Evolutionary conservation across 176 grass and related monocot genomes (phyloP).

Genomic region (Carex cristatella): DNA sequence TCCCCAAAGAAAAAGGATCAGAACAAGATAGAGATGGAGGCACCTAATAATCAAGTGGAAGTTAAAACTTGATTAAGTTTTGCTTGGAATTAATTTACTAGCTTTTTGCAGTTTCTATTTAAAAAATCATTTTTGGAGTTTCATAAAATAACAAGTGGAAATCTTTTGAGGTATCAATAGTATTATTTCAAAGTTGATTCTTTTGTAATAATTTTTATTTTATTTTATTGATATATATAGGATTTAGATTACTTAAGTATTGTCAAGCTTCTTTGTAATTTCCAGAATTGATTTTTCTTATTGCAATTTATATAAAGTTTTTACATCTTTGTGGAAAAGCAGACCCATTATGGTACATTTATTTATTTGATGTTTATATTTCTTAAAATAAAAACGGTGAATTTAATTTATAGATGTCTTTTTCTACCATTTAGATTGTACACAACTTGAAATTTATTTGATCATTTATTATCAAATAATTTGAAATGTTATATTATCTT

Average conservation of each 20-base stretch:
- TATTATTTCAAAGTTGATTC: constrained; percentile 2
- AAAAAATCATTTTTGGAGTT: neutral
- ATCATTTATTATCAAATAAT: neutral
- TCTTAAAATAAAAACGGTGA: no score
- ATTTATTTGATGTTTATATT: neutral
- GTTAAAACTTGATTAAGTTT: constrained; percentile 28
- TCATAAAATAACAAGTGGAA: neutral
- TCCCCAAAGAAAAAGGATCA: constrained; percentile 44
- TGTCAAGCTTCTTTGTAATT: neutral
- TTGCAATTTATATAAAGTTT: neutral
- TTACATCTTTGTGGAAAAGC: neutral
- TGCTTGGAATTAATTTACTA: neutral
- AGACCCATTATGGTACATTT: neutral
- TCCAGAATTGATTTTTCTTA: neutral
- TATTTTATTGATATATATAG: neutral
- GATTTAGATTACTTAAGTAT: neutral
- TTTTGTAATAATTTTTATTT: neutral
- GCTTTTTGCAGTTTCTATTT: neutral
- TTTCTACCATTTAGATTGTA: neutral
- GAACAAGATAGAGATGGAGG: constrained; percentile 21
- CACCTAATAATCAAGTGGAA: constrained; percentile 35
- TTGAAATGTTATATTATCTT: neutral
- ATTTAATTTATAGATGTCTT: no score
- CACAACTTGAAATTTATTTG: neutral
- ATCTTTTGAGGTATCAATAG: neutral